Percentiles rank a stretch among this genome's conserved stretches.
phyloP scores from a whole-genome alignment of 1,139 yeast genomes.

The Scheffersomyces titani region DNA sequence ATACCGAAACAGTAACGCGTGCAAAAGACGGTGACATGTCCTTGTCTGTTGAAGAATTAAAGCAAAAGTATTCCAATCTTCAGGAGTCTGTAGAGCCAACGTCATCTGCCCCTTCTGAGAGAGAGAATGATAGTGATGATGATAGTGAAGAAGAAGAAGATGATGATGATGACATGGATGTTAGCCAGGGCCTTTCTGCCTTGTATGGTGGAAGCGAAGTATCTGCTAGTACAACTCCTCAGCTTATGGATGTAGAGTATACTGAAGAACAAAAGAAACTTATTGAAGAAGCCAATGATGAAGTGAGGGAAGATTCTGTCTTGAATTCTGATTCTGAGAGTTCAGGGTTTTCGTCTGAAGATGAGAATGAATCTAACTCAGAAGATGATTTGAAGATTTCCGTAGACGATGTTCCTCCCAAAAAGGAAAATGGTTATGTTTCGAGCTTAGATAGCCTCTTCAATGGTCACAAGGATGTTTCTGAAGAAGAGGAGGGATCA shows the following conservation, averaged over 20 bases:
- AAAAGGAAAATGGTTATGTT: conserved; percentile 1
- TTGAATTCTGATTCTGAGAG: conserved; percentile 26
- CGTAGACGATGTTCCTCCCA: conserved; percentile 8
- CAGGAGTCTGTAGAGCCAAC: conserved; percentile 24
- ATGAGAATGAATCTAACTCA: conserved; percentile 12
- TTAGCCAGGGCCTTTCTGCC: conserved; percentile 31
- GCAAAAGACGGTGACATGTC: conserved; percentile 47
- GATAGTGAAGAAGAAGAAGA: conserved; percentile 17
- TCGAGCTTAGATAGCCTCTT: neutral
- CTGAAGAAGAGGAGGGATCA: conserved; percentile 13
- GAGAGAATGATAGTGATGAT: neutral
- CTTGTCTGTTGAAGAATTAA: conserved; percentile 66
- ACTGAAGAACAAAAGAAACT: conserved; percentile 36
- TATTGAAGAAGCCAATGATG: conserved; percentile 22
- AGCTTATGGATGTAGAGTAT: conserved; percentile 21
- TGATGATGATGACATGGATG: conserved; percentile 21
- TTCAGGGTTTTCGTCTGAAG: conserved; percentile 10
- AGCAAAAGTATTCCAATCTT: conserved; percentile 60
- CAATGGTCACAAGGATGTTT: neutral
- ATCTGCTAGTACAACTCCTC: neutral
- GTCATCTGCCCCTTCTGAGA: conserved; percentile 3
- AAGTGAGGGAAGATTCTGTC: conserved; percentile 13
- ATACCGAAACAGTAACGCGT: conserved; percentile 10
- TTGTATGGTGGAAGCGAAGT: conserved; percentile 24
- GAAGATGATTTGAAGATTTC: conserved; percentile 17